Evolutionary conservation across 2,329 filamentous ascomycete genomes (phyloP).

Genomic region (Dryadomyces quercivorus): DNA sequence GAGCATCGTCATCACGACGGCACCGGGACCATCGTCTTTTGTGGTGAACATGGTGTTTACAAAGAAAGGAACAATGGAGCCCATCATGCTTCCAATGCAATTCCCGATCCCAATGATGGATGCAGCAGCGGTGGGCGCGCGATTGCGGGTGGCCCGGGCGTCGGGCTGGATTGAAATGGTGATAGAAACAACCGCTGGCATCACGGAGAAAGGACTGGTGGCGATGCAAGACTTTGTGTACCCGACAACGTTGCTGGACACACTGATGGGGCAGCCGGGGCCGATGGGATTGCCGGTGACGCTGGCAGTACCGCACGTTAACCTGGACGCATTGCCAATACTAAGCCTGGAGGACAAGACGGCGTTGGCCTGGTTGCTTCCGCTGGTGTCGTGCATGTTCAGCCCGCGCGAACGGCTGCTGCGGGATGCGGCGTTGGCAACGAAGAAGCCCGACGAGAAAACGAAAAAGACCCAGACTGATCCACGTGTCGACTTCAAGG

Average conservation of each 20-base stretch:
- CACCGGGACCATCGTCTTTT: slow-evolving; percentile 24
- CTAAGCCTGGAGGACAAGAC: slow-evolving; percentile 24
- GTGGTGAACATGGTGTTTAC: slow-evolving; percentile 28
- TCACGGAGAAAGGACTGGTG: not conserved
- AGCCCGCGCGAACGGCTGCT: slow-evolving; percentile 27
- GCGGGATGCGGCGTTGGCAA: slow-evolving; percentile 15
- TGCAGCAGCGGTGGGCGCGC: not conserved
- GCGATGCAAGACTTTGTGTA: slow-evolving; percentile 22
- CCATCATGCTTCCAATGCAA: slow-evolving; percentile 20
- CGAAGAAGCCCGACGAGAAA: slow-evolving; percentile 5
- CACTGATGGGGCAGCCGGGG: not conserved
- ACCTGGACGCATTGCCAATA: slow-evolving; percentile 31
- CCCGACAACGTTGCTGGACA: slow-evolving; percentile 18
- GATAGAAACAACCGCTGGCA: not conserved
- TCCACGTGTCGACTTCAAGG: slow-evolving; percentile 32
- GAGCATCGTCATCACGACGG: slow-evolving; percentile 24
- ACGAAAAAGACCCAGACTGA: slow-evolving; percentile 11
- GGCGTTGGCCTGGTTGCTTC: slow-evolving; percentile 25
- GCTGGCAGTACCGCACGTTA: slow-evolving; percentile 26
- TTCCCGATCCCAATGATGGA: slow-evolving; percentile 27
- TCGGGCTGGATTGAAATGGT: not conserved
- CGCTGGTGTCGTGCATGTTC: slow-evolving; percentile 26
- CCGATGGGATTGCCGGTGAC: slow-evolving; percentile 19
- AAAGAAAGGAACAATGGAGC: slow-evolving; percentile 4
- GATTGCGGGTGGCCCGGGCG: not conserved